Base-by-base conservation (phyloP, 768 basidiomycete species). In the Rhizopogon vesiculosus region DNA sequence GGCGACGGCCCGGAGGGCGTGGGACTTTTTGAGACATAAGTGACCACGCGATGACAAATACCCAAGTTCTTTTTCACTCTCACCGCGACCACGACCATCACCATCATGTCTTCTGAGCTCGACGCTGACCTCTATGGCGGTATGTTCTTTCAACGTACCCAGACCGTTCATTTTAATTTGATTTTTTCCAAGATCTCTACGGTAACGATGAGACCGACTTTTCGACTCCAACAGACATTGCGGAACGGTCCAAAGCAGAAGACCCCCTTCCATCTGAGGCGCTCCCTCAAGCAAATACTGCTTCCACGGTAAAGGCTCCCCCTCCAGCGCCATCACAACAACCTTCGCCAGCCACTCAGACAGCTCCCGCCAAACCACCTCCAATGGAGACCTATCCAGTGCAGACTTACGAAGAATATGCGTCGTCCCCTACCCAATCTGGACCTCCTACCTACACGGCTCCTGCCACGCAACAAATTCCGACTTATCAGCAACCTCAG, bases 61-160 rank as follows among this genome's bases (percentile, higher is more conserved):
- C 45, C 35, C 51, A 25, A 15, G 31, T 39, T 56, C 25, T 70
- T 61, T 64, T 41, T 68, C 61, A 60, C 63, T 68, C 59, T 53
- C 60, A 70, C 74, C 68, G 70, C 68, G 57, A 72, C 68, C 68
- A 74, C 68, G 59, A 69, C 61, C 42, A 56, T 54, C 57, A 69
- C 61, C 42, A 56, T 54, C 57, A 53, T 61, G 57, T 72, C 71
- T 63, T 84, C 86, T 59, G 89, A 90, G 75, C 86, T 90, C 70
- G 89, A 93, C 70, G 89, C 89, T 73, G 92, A 93, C 70, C 80
- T 93, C 52, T 94, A 94, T 65, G 90, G 91, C 65, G 92, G 92
- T 90, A 67, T 55, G 84, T 22, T 1, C 51, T 41, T 25, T 44
- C 8, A 57, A 25, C 41, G 29, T 22, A 41, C 54, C 48, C 13